Evolutionary conservation across 345 rosid genomes (phyloP).

Genomic region (Pelargonium nanum): DNA sequence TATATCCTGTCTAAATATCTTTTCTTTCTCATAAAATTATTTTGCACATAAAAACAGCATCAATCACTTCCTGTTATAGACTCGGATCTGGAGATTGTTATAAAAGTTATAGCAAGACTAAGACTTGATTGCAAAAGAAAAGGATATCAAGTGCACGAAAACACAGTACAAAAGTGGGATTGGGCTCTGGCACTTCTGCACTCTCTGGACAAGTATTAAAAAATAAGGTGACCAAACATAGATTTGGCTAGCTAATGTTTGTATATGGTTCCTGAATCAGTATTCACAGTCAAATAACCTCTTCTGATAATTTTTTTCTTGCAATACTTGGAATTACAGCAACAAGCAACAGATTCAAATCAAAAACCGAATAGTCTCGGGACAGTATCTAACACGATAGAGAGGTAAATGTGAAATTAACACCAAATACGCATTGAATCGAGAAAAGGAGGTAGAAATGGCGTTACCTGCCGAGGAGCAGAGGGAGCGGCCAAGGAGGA

Average conservation of each 20-base stretch:
- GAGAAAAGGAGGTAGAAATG: neutral
- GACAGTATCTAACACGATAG: neutral
- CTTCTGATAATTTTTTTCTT: neutral
- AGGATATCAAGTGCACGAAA: no score
- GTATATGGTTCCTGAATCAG: no score
- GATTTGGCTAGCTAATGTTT: no score
- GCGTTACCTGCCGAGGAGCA: neutral
- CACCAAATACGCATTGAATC: neutral
- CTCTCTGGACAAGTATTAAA: no score
- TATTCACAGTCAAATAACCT: neutral
- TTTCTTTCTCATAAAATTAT: no score
- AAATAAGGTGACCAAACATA: no score
- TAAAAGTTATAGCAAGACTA: neutral
- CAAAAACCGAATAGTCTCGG: neutral
- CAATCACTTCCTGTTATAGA: neutral
- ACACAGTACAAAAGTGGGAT: no score
- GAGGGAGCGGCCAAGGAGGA: neutral
- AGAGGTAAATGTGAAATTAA: neutral
- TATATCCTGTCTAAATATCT: neutral
- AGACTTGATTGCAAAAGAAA: no score
- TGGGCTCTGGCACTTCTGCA: no score
- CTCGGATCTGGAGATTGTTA: neutral
- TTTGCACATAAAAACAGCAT: neutral
- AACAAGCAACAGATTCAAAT: neutral
- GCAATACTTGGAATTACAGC: neutral